Conservation (phyloP, 805 yeast species). For the Ogataea ganodermae region DNA sequence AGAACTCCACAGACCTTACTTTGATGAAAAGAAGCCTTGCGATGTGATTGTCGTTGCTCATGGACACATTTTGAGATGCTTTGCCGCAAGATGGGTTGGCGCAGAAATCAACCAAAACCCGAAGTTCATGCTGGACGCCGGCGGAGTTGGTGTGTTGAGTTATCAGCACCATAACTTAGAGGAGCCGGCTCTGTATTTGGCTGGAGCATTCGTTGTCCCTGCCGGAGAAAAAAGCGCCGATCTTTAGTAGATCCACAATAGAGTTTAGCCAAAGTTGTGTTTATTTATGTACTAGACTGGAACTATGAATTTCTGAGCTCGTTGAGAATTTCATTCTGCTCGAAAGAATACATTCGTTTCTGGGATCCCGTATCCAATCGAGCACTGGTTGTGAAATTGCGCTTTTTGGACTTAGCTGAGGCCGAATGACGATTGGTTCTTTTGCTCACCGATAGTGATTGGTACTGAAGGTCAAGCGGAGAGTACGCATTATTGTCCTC, state of each 20-base stretch:
- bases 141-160: slow-evolving; percentile 90
- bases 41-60: slow-evolving; percentile 88
- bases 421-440: slow-evolving; percentile 1
- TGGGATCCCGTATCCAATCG: slow-evolving; percentile 8
- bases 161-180: slow-evolving; percentile 82
- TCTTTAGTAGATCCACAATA: too few species aligned
- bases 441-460: slow-evolving; percentile 8
- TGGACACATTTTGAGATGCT: slow-evolving; percentile 88
- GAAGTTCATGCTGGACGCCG: slow-evolving; percentile 84
- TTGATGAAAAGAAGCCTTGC: slow-evolving; percentile 52
- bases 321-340: slow-evolving; percentile 51
- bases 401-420: slow-evolving; percentile 5
- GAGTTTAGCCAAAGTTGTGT: too few species aligned
- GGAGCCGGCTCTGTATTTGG: slow-evolving; percentile 84
- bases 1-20: slow-evolving; percentile 55
- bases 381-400: slow-evolving; percentile 23
- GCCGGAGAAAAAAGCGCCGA: slow-evolving; percentile 53
- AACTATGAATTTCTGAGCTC: slow-evolving; percentile 41
- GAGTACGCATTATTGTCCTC: slow-evolving; percentile 6
- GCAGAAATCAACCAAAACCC: slow-evolving; percentile 65
- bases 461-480: slow-evolving; percentile 15
- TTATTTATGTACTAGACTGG: too few species aligned
- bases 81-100: slow-evolving; percentile 86
- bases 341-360: slow-evolving; percentile 48
- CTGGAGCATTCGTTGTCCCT: slow-evolving; percentile 81